Evolutionary conservation across 2,329 filamentous ascomycete species (phyloP).

Genomic region (Tolypocladium sp.): DNA sequence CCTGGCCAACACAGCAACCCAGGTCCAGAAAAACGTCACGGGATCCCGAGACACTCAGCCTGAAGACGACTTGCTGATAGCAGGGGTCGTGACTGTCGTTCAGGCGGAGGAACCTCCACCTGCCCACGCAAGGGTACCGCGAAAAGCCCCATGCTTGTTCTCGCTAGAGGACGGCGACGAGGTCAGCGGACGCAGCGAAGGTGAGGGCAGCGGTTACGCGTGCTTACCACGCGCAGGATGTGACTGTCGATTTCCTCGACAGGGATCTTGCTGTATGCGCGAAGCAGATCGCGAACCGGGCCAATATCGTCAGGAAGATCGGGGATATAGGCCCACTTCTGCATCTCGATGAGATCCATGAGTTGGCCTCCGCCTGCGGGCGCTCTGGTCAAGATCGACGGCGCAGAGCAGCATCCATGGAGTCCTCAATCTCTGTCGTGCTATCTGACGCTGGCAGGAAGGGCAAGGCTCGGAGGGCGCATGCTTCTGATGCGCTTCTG

Average conservation of each 20-base stretch:
- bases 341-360: conserved; percentile 26
- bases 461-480: neutral
- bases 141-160: conserved; percentile 36
- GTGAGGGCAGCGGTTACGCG: neutral
- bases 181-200: neutral
- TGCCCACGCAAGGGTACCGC: conserved; percentile 35
- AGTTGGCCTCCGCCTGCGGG: neutral
- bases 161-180: conserved; percentile 20
- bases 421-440: neutral
- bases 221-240: conserved; percentile 24
- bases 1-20: conserved; percentile 41
- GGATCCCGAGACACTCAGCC: conserved; percentile 28
- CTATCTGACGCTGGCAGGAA: neutral
- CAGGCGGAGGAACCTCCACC: conserved; percentile 40
- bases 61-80: conserved; percentile 32
- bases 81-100: conserved; percentile 28
- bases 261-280: conserved; percentile 28
- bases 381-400: neutral
- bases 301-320: conserved; percentile 26
- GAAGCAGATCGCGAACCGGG: conserved; percentile 24
- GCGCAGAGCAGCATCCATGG: neutral
- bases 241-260: conserved; percentile 23
- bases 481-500: neutral
- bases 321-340: conserved; percentile 26
- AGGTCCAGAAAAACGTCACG: conserved; percentile 36